A percentile compares a stretch with the other conserved stretches of the same genome.
Evolutionary conservation across 768 basidiomycete genomes (phyloP).

Genomic region (Rhodocollybia butyracea): DNA sequence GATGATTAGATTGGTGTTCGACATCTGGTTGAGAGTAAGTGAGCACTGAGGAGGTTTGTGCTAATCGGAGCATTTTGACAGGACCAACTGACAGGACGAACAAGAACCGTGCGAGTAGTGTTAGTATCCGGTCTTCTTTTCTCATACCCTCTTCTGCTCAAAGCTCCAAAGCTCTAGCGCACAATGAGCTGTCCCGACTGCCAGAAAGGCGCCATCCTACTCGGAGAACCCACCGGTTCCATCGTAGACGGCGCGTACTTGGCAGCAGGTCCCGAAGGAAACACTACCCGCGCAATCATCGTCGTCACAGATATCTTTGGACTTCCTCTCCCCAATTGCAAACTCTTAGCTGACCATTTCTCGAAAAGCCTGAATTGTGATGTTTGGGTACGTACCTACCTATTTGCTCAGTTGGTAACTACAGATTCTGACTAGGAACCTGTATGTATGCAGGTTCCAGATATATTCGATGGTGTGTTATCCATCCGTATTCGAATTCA

Average conservation of each 20-base stretch:
- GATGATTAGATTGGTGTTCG: neutral
- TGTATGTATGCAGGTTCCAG: slow-evolving; percentile 66
- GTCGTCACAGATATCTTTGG: slow-evolving; percentile 58
- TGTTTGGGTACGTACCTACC: slow-evolving; percentile 24
- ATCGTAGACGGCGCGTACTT: slow-evolving; percentile 43
- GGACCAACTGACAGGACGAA: too few relatives aligned
- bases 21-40: too few relatives aligned
- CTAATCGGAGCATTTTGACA: too few relatives aligned
- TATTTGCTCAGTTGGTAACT: neutral
- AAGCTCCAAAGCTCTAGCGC: neutral
- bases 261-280: slow-evolving; percentile 25
- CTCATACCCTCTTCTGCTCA: neutral
- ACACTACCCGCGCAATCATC: slow-evolving; percentile 39
- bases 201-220: slow-evolving; percentile 36
- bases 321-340: slow-evolving; percentile 46
- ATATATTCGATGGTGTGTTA: slow-evolving; percentile 50
- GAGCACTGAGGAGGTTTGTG: too few relatives aligned
- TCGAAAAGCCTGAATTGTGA: slow-evolving; percentile 50
- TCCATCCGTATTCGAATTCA: neutral
- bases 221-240: slow-evolving; percentile 42
- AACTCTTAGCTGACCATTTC: slow-evolving; percentile 54
- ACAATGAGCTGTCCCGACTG: slow-evolving; percentile 30
- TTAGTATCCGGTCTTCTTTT: too few relatives aligned
- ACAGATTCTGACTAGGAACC: neutral
- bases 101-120: too few relatives aligned